Evolutionary conservation across 2,329 filamentous ascomycete species (phyloP), one percentile per base, ranked within the genome.

Genomic region (Clonostachys sp.): DNA sequence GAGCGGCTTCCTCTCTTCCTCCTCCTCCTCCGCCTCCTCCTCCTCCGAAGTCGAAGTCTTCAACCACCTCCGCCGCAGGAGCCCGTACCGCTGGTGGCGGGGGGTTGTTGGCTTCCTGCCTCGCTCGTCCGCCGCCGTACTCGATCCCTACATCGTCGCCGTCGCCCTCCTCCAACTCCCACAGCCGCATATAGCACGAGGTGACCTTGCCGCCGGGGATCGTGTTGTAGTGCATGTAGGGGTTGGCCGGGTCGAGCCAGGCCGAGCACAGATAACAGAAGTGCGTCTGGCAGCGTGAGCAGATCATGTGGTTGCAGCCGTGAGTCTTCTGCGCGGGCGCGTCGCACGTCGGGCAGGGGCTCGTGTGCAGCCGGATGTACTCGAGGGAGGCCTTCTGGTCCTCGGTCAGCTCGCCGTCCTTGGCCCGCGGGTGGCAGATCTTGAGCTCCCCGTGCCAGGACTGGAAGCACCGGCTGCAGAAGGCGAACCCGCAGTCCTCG

Each of bases 271-370:
- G 78, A 57, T 97, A 97, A 71, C 94, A 99, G 63, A 96, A 97
- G 65, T 97, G 92, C 3, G 89, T 87, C 45, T 86, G 77, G 72
- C 94, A 99, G 53, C 89, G 84, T 64, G 86, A 89, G 68, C 92
- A 96, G 44, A 86, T 88, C 91, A 97, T 97, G 67, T 96, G 91
- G 66, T 96, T 96, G 74, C 94, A 99, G 38, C 94, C 94, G 60
- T 89, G 84, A 2, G 87, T 89, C 73, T 99, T 99, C 63, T 96
- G 89, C 18, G 86, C 86, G 0, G 89, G 89, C 1, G 87, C 85
- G 33, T 77, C 82, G 68, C 94, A 99, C 5, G 90, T 92, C 12
- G 94, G 91, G 61, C 94, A 99, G 2, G 87, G 84, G 12, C 90
- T 90, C 0, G 91, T 95, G 68, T 96, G 84, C 51, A 82, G 69